These are phyloP conservation scores for Pelargonium myrrhifolium DNA, from an alignment of 441 rosid species.

Conservation along the genomic window DNA sequence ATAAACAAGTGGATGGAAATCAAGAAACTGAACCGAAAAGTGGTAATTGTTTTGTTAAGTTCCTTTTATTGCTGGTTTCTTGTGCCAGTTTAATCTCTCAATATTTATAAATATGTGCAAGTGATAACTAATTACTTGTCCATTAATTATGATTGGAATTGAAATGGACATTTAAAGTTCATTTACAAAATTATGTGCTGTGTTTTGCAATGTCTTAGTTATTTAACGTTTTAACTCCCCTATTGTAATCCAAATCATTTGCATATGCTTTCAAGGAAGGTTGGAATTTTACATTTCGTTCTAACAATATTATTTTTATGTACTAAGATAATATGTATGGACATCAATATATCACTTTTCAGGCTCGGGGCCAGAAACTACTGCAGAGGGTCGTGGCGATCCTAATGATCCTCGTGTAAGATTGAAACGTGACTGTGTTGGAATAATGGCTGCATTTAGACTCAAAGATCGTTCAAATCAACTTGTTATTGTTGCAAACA, in stretches of 20 bases:
- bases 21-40: slow-evolving; percentile 29
- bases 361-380: slow-evolving; percentile 33
- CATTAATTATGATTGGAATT: too few relatives aligned
- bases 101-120: too few relatives aligned
- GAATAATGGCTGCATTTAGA: slow-evolving; percentile 81
- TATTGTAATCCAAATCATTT: too few relatives aligned
- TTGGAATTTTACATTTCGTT: too few relatives aligned
- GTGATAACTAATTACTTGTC: too few relatives aligned
- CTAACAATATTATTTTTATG: too few relatives aligned
- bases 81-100: background rate
- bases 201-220: too few relatives aligned
- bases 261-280: background rate
- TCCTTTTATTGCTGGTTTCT: slow-evolving; percentile 12
- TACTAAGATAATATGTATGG: background rate
- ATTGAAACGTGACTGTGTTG: slow-evolving; percentile 83
- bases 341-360: slow-evolving; percentile 9
- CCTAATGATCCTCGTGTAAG: slow-evolving; percentile 68
- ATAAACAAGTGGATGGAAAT: slow-evolving; percentile 27
- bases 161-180: too few relatives aligned
- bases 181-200: too few relatives aligned
- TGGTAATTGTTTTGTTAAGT: slow-evolving; percentile 27
- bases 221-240: too few relatives aligned
- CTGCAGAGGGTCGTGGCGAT: slow-evolving; percentile 47
- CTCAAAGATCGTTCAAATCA: slow-evolving; percentile 49
- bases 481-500: slow-evolving; percentile 68